Evolutionary conservation across 805 yeast species (phyloP).

Genomic region (Starmerella scarabaei): DNA sequence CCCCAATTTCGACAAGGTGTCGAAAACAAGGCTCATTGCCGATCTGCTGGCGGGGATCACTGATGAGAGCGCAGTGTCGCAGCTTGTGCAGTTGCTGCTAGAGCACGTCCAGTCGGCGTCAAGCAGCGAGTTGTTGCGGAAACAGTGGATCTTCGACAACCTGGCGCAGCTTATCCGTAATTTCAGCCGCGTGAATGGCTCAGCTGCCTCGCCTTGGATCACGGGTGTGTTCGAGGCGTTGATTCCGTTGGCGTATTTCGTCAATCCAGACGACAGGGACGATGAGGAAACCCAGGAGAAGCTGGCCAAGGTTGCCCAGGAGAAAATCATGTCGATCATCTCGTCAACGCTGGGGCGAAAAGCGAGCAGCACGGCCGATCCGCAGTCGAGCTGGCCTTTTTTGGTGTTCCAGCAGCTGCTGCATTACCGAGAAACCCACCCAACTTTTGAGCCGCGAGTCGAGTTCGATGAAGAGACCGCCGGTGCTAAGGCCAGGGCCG

Average conservation of each 20-base stretch:
- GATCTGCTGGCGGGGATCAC: conserved; percentile 27
- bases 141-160: conserved; percentile 48
- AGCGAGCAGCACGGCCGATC: conserved; percentile 9
- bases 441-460: conserved; percentile 24
- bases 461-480: conserved; percentile 49
- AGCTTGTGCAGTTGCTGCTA: conserved; percentile 21
- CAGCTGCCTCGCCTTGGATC: conserved; percentile 22
- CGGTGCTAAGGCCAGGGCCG: conserved; percentile 36
- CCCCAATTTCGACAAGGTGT: conserved; percentile 60
- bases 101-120: conserved; percentile 16
- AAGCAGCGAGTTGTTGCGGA: conserved; percentile 4
- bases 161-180: conserved; percentile 34
- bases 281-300: conserved; percentile 10
- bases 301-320: conserved; percentile 23
- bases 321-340: conserved; percentile 52
- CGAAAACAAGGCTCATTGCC: conserved; percentile 58
- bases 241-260: conserved; percentile 34
- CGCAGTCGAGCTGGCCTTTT: conserved; percentile 49
- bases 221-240: conserved; percentile 32
- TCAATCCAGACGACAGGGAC: neutral
- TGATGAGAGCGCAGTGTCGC: conserved; percentile 9
- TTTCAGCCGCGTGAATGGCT: conserved; percentile 14
- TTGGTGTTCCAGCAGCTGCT: conserved; percentile 19
- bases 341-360: conserved; percentile 37
- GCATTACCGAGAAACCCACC: conserved; percentile 14